These are phyloP conservation scores for Brettanomyces sp. DNA, from an alignment of 805 yeast species.

Conservation along the genomic window DNA sequence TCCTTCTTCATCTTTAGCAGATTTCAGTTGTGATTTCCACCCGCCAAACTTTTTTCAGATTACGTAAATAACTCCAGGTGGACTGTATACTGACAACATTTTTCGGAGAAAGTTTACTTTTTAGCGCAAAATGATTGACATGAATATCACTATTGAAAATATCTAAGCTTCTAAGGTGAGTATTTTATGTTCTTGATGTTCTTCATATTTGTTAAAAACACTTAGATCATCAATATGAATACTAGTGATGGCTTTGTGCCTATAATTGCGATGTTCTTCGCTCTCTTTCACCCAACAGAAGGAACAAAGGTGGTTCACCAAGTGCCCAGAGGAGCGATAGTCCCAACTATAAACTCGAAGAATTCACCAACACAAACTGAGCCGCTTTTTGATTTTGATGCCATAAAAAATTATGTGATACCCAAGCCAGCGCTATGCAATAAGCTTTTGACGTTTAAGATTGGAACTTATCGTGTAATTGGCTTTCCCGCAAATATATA, in stretches of 20 bases:
- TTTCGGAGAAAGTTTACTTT: too few relatives aligned
- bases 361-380: constrained; percentile 29
- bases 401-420: constrained; percentile 80
- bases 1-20: too few relatives aligned
- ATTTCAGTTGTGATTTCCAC: too few relatives aligned
- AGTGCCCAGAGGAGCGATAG: constrained; percentile 71
- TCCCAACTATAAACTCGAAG: constrained; percentile 25
- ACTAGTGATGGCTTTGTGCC: constrained; percentile 63
- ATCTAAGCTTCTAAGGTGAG: too few relatives aligned
- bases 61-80: too few relatives aligned
- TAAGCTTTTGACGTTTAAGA: constrained; percentile 63
- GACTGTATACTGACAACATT: too few relatives aligned
- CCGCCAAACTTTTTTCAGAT: too few relatives aligned
- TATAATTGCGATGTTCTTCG: constrained; percentile 79
- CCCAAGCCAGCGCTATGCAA: constrained; percentile 92
- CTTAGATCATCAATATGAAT: constrained; percentile 12
- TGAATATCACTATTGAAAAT: too few relatives aligned
- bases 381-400: constrained; percentile 64
- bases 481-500: constrained; percentile 86
- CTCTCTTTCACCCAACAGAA: constrained; percentile 91
- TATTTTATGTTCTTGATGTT: too few relatives aligned
- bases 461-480: constrained; percentile 59
- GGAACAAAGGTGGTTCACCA: constrained; percentile 90
- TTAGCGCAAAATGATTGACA: too few relatives aligned
- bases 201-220: too few relatives aligned